Base-by-base conservation (phyloP, 1,284 basidiomycete species). In the Salmacisia buchloeana region DNA sequence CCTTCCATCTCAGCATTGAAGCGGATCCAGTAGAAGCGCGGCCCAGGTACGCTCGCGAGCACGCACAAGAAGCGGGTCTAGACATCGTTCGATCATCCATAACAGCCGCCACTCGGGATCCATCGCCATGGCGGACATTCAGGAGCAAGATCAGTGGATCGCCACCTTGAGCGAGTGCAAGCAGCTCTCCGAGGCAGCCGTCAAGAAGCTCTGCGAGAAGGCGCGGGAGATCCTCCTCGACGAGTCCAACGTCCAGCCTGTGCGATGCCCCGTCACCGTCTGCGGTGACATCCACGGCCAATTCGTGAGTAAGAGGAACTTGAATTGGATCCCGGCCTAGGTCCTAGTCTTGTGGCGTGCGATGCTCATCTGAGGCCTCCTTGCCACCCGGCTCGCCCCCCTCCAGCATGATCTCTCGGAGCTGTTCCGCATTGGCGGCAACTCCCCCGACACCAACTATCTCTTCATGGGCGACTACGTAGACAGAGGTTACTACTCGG, bases 401-500 rank as follows among this genome's bases (percentile, higher is more conserved):
- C 3, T 25, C 39, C 81, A 97, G 94, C 94, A 97, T 82, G 96
- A 99, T 84, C 88, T 99, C 63, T 96, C 93, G 66, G 96, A 98
- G 82, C 88, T 99, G 54, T 99, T 99, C 84, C 89, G 94, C 63
- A 98, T 99, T 80, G 94, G 96, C 61, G 96, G 94, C 66, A 97
- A 97, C 84, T 97, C 94, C 46, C 96, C 94, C 64, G 96, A 98
- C 83, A 97, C 96, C 69, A 99, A 98, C 83, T 99, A 99, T 82
- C 89, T 99, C 73, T 99, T 99, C 85, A 99, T 99, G 96, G 96
- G 96, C 52, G 94, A 99, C 84, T 98, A 97, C 79, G 96, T 98
- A 73, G 96, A 98, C 84, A 88, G 96, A 78, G 94, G 94, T 31
- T 98, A 97, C 85, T 98, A 98, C 84, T 97, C 92, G 18, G 96